Percentiles rank a stretch among this genome's conserved stretches.
These are phyloP conservation scores for Penicillium sp. DNA, from an alignment of 2,329 filamentous ascomycete genomes.

Conservation along the genomic window DNA sequence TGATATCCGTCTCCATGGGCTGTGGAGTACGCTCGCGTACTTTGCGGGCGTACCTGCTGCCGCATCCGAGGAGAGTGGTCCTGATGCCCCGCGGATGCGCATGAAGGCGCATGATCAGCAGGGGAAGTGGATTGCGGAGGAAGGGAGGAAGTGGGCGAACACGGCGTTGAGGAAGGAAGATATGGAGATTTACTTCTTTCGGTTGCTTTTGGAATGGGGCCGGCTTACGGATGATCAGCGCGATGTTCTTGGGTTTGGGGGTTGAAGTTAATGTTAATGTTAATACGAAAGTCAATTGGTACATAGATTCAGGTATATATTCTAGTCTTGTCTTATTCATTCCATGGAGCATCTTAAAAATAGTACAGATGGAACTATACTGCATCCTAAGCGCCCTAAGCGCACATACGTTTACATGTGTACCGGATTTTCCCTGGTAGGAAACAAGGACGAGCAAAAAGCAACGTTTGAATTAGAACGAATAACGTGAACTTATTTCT, in stretches of 20 bases:
- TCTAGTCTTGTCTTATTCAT: neutral
- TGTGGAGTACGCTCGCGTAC: slow-evolving; percentile 73
- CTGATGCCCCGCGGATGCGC: slow-evolving; percentile 50
- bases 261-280: slow-evolving; percentile 6
- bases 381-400: too few species aligned
- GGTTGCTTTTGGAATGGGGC: slow-evolving; percentile 75
- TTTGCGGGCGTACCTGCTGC: slow-evolving; percentile 58
- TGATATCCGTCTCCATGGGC: slow-evolving; percentile 68
- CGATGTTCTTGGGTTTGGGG: slow-evolving; percentile 48
- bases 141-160: slow-evolving; percentile 65
- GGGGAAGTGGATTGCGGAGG: slow-evolving; percentile 64
- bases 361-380: too few species aligned
- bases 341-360: neutral
- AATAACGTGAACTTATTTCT: too few species aligned
- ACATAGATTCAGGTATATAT: neutral
- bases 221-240: slow-evolving; percentile 64
- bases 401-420: too few species aligned
- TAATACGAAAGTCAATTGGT: neutral
- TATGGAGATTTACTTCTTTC: slow-evolving; percentile 78
- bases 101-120: slow-evolving; percentile 55
- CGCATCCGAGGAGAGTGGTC: slow-evolving; percentile 5
- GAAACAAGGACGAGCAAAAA: too few species aligned
- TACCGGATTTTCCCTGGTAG: too few species aligned
- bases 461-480: too few species aligned
- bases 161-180: slow-evolving; percentile 67